Percentiles rank a stretch among this genome's conserved stretches.
Evolutionary conservation across 2,329 filamentous ascomycete species (phyloP).

Genomic region (Eurotiales sp.): DNA sequence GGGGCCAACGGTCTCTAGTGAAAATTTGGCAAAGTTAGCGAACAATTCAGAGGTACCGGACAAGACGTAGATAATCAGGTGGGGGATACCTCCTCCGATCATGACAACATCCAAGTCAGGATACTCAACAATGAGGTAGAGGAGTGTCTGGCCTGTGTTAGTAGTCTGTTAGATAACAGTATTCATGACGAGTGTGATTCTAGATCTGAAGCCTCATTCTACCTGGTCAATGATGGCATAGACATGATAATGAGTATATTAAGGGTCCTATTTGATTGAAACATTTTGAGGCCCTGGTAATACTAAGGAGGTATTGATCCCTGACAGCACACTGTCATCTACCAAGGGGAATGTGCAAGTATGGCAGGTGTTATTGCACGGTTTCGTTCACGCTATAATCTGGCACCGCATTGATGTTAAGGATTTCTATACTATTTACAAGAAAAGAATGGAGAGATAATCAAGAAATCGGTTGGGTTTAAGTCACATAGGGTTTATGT

Average conservation of each 20-base stretch:
- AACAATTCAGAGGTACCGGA: too few relatives aligned
- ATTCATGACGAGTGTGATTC: conserved; percentile 37
- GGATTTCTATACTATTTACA: conserved; percentile 31
- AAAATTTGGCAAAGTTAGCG: too few relatives aligned
- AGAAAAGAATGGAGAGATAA: conserved; percentile 9
- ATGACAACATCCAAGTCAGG: too few relatives aligned
- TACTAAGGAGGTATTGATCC: conserved; percentile 5
- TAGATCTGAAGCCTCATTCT: conserved; percentile 33
- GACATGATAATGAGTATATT: conserved; percentile 31
- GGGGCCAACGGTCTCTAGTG: too few relatives aligned
- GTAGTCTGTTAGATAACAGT: conserved; percentile 23
- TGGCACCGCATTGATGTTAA: conserved; percentile 25
- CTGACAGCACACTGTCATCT: background rate
- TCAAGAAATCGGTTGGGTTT: conserved; percentile 7
- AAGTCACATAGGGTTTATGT: conserved; percentile 6
- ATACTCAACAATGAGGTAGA: conserved; percentile 38
- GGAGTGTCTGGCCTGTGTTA: conserved; percentile 34
- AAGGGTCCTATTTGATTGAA: conserved; percentile 17
- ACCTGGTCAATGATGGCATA: conserved; percentile 39
- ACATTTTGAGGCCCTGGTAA: conserved; percentile 18
- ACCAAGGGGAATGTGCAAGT: conserved; percentile 6
- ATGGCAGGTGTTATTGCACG: conserved; percentile 16
- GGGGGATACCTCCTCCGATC: too few relatives aligned
- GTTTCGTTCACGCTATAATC: conserved; percentile 15
- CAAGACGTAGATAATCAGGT: too few relatives aligned